phyloP scores from a whole-genome alignment of 2,329 filamentous ascomycete species.

The Neurospora sp. region DNA sequence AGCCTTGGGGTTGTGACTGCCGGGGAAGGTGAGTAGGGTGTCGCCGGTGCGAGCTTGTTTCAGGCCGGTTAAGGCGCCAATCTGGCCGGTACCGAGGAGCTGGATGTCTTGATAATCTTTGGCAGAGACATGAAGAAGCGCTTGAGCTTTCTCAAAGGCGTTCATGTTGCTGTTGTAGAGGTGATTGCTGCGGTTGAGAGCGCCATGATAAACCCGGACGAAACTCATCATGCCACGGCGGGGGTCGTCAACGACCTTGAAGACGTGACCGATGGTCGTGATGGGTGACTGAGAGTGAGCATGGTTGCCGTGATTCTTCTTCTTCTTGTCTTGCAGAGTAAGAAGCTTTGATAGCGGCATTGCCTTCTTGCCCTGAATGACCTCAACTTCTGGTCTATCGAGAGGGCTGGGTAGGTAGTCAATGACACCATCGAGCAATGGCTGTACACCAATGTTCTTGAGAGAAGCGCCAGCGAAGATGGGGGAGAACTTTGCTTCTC shows the following conservation, averaged over 20 bases:
- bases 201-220: slow-evolving; percentile 82
- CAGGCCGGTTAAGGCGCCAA: slow-evolving; percentile 83
- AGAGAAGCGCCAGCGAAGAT: slow-evolving; percentile 90
- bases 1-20: slow-evolving; percentile 42
- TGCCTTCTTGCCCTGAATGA: slow-evolving; percentile 55
- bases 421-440: slow-evolving; percentile 77
- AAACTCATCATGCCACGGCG: slow-evolving; percentile 84
- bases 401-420: slow-evolving; percentile 78
- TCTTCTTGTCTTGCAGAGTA: slow-evolving; percentile 21
- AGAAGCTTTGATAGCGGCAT: slow-evolving; percentile 35
- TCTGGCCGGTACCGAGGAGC: slow-evolving; percentile 75
- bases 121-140: slow-evolving; percentile 82
- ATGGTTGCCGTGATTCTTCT: slow-evolving; percentile 26
- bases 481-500: slow-evolving; percentile 67
- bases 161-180: slow-evolving; percentile 84
- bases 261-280: slow-evolving; percentile 57
- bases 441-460: slow-evolving; percentile 87
- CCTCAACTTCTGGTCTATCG: slow-evolving; percentile 70
- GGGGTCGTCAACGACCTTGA: slow-evolving; percentile 89
- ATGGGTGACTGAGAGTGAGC: slow-evolving; percentile 22
- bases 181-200: slow-evolving; percentile 60
- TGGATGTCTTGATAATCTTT: slow-evolving; percentile 78
- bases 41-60: slow-evolving; percentile 92
- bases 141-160: slow-evolving; percentile 68
- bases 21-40: slow-evolving; percentile 69